Percentiles rank a stretch among this genome's conserved stretches.
phyloP scores from a whole-genome alignment of 2,329 filamentous ascomycete species.

The Claviceps humidiphila region DNA sequence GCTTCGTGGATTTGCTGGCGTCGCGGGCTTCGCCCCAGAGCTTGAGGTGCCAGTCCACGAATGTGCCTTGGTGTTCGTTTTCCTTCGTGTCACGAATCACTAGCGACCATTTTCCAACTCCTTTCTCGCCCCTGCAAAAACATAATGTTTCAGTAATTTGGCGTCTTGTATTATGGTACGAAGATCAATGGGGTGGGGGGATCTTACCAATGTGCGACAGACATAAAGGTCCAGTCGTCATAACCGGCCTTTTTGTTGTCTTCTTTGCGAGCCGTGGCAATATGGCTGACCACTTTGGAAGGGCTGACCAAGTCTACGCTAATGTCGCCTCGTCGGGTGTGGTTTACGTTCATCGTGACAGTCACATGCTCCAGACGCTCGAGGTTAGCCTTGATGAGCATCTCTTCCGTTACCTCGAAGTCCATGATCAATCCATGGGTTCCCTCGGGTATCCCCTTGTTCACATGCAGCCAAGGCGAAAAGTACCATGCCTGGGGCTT shows the following conservation, averaged over 20 bases:
- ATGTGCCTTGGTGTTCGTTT: slow-evolving; percentile 65
- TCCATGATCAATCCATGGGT: slow-evolving; percentile 61
- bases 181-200: background rate
- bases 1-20: slow-evolving; percentile 52
- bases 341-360: slow-evolving; percentile 91
- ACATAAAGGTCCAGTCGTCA: slow-evolving; percentile 97
- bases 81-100: slow-evolving; percentile 72
- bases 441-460: slow-evolving; percentile 75
- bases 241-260: slow-evolving; percentile 63
- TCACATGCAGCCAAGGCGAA: slow-evolving; percentile 87
- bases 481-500: slow-evolving; percentile 94
- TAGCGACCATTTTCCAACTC: slow-evolving; percentile 81
- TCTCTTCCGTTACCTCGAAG: slow-evolving; percentile 72
- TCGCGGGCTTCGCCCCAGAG: slow-evolving; percentile 88
- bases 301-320: slow-evolving; percentile 88
- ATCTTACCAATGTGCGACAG: slow-evolving; percentile 79
- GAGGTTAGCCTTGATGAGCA: slow-evolving; percentile 71
- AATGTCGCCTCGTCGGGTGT: slow-evolving; percentile 76
- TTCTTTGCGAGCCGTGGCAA: slow-evolving; percentile 59
- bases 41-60: slow-evolving; percentile 85
- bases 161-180: background rate
- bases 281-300: slow-evolving; percentile 64
- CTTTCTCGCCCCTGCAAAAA: slow-evolving; percentile 62
- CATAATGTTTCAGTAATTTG: background rate
- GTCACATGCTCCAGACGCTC: slow-evolving; percentile 87